Base-by-base conservation (phyloP, 1,284 basidiomycete species). In the Cryptococcus sp. region DNA sequence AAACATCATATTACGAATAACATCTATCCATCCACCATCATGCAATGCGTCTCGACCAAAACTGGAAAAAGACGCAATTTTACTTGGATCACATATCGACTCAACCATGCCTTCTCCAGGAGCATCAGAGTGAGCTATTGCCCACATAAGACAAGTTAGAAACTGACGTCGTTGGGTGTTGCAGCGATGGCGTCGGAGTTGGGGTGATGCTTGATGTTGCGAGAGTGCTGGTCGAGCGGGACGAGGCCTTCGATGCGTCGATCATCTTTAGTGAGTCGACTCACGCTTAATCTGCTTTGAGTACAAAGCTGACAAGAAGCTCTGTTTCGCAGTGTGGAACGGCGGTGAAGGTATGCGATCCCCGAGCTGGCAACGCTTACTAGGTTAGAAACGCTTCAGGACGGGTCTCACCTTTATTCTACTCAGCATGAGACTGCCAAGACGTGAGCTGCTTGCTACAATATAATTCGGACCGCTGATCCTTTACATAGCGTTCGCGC, bases 131-230 rank as follows among this genome's bases (percentile, higher is more conserved):
- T 77, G 50, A 62, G 75, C 68, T 3, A 0, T 7, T 52, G 22
- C n/a, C 23, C 48, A 54, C 3, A 15, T 20, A 39, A 5, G 47
- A 38, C 55, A 47, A 29, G 48, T 41, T 47, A 46, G 39, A 23
- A 38, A 17, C 11, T 37, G 16, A 40, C 13, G 34, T 13, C 19
- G 64, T 66, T n/a, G 70, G 70, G 20, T 57, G 37, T 29, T 26
- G 41, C 29, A 76, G 74, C 69, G 93, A 96, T 71, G 93, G 87
- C 2, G 80, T 95, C 7, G 81, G 89, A 3, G 89, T 94, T 11
- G 93, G 90, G 1, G 86, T 96, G 52, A 94, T 98, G 91, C 81
- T 98, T 37, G 96, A 99, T 64, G 84, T 87, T 55, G 86, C 91
- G 44, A 80, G 93, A 1, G 89, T 96, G 0, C 79, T 98, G 38